Percentiles rank a stretch among this genome's conserved stretches.
Evolutionary conservation across 805 yeast species (phyloP).

Genomic region (Wickerhamomyces pijperi): DNA sequence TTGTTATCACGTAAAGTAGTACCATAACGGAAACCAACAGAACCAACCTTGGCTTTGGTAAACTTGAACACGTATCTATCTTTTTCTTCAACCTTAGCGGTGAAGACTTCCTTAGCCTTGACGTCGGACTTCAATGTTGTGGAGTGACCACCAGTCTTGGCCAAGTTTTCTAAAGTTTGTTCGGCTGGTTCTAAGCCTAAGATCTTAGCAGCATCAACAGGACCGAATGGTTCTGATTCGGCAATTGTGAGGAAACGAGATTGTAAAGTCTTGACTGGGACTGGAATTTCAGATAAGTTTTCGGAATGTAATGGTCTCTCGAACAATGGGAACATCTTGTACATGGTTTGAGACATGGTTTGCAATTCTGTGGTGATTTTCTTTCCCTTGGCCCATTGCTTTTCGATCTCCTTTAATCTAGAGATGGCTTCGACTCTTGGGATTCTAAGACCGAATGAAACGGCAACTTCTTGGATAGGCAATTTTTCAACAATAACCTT

Average conservation of each 20-base stretch:
- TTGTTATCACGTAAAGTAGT: constrained; percentile 80
- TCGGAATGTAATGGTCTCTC: constrained; percentile 40
- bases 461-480: constrained; percentile 64
- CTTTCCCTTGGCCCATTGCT: constrained; percentile 42
- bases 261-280: constrained; percentile 69
- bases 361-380: constrained; percentile 43
- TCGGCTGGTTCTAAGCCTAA: constrained; percentile 84
- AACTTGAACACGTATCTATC: constrained; percentile 68
- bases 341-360: constrained; percentile 51
- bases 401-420: constrained; percentile 55
- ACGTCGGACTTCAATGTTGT: constrained; percentile 18
- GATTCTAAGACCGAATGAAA: constrained; percentile 67
- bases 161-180: constrained; percentile 58
- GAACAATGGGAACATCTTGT: constrained; percentile 74
- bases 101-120: constrained; percentile 27
- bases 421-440: constrained; percentile 86
- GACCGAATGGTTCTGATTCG: constrained; percentile 92
- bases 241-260: constrained; percentile 83
- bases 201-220: constrained; percentile 84
- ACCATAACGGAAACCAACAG: constrained; percentile 88
- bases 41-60: constrained; percentile 67
- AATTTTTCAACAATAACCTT: constrained; percentile 42
- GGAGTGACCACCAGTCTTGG: constrained; percentile 44
- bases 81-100: constrained; percentile 28
- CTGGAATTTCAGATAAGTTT: constrained; percentile 88